Conservation (phyloP, 129 eudicot genomes). For the Deinandra increscens region DNA sequence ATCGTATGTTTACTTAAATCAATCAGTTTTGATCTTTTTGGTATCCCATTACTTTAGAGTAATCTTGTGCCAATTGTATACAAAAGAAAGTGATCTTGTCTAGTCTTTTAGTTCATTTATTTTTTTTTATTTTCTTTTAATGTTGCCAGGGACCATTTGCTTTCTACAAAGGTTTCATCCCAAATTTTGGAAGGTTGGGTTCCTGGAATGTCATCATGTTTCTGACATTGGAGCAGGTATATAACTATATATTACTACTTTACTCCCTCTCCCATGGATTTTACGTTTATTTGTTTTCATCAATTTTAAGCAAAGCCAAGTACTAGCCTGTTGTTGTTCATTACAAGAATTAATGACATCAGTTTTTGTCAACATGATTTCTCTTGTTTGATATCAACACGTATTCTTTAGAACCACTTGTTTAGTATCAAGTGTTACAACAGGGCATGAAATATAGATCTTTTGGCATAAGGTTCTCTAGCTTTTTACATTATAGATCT, state of each 20-base stretch:
- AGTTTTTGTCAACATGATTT: neutral
- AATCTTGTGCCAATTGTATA: neutral
- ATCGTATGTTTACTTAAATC: slow-evolving; percentile 1
- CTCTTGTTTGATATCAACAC: neutral
- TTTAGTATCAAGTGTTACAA: slow-evolving; percentile 9
- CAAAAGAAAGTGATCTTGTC: neutral
- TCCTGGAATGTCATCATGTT: slow-evolving; percentile 99
- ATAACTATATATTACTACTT: neutral
- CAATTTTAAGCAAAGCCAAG: neutral
- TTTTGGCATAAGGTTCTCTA: neutral
- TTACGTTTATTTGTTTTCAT: too few relatives aligned
- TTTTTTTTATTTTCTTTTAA: neutral
- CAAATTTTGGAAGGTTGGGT: slow-evolving; percentile 91
- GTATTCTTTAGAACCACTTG: neutral
- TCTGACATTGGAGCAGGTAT: slow-evolving; percentile 94
- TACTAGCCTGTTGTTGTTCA: neutral
- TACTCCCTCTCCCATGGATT: neutral
- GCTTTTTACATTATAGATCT: neutral
- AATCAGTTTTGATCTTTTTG: neutral
- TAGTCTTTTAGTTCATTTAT: neutral
- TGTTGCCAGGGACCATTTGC: slow-evolving; percentile 84
- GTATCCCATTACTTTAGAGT: neutral
- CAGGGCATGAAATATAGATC: neutral
- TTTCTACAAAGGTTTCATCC: slow-evolving; percentile 92
- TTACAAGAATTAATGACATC: neutral